These are phyloP conservation scores for Nannizzia gypsea DNA, from an alignment of 2,329 filamentous ascomycete genomes.

Conservation along the genomic window DNA sequence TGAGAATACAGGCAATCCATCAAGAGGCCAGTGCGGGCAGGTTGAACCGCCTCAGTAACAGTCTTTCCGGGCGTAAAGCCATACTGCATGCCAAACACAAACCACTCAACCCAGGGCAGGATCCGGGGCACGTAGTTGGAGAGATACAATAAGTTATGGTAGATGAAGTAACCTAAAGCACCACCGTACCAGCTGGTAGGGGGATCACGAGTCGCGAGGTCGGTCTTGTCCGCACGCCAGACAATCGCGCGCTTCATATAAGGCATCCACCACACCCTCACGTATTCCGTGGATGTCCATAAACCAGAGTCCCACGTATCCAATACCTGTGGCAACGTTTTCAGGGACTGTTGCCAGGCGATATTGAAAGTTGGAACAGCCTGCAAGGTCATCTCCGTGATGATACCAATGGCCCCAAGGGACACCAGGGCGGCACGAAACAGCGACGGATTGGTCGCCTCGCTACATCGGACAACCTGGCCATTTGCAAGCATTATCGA, in stretches of 20 bases:
- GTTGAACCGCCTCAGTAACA: slow-evolving; percentile 63
- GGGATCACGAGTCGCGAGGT: slow-evolving; percentile 48
- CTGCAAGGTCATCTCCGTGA: slow-evolving; percentile 77
- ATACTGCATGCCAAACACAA: slow-evolving; percentile 96
- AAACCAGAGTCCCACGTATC: slow-evolving; percentile 59
- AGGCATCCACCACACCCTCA: slow-evolving; percentile 94
- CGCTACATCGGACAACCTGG: slow-evolving; percentile 56
- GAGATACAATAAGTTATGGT: slow-evolving; percentile 79
- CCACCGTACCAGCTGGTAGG: slow-evolving; percentile 69
- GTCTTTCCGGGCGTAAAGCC: slow-evolving; percentile 61
- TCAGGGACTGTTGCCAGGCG: slow-evolving; percentile 70
- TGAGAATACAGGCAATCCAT: slow-evolving; percentile 99
- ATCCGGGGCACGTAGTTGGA: slow-evolving; percentile 66
- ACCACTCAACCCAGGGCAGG: slow-evolving; percentile 84
- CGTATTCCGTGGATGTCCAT: slow-evolving; percentile 79
- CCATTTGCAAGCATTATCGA: slow-evolving; percentile 76
- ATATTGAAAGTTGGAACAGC: slow-evolving; percentile 73
- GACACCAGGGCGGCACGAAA: slow-evolving; percentile 82
- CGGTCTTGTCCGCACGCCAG: slow-evolving; percentile 75
- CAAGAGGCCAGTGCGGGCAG: slow-evolving; percentile 65
- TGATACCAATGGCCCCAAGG: slow-evolving; percentile 79
- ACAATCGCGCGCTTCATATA: slow-evolving; percentile 79
- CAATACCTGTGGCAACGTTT: slow-evolving; percentile 57
- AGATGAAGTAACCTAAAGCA: slow-evolving; percentile 70
- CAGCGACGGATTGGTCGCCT: slow-evolving; percentile 57